Evolutionary conservation across 768 basidiomycete species (phyloP).

Genomic region (Panaeolus papilionaceus): DNA sequence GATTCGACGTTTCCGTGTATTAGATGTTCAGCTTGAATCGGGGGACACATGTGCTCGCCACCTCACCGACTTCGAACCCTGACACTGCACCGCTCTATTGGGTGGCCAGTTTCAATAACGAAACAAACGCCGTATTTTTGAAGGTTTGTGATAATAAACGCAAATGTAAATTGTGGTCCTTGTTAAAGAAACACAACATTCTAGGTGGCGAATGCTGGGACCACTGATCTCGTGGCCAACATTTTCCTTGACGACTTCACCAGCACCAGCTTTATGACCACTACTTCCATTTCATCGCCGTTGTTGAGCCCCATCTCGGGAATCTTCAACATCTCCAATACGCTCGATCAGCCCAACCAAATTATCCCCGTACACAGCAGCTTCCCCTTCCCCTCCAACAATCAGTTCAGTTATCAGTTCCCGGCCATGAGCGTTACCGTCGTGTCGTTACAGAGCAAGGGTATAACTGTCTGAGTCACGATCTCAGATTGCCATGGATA

Average conservation of each 20-base stretch:
- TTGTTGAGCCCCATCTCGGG: slow-evolving; percentile 38
- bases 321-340: slow-evolving; percentile 39
- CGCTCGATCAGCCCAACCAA: slow-evolving; percentile 36
- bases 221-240: slow-evolving; percentile 37
- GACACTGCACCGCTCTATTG: slow-evolving; percentile 39
- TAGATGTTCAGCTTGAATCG: slow-evolving; percentile 45
- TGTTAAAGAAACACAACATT: background rate
- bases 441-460: slow-evolving; percentile 25
- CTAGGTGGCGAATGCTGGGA: slow-evolving; percentile 40
- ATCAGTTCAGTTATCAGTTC: slow-evolving; percentile 41
- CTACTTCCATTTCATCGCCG: slow-evolving; percentile 35
- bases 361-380: slow-evolving; percentile 38
- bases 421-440: slow-evolving; percentile 41
- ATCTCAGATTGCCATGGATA: background rate
- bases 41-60: slow-evolving; percentile 39
- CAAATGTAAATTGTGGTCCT: background rate
- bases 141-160: slow-evolving; percentile 30
- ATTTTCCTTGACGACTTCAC: slow-evolving; percentile 36
- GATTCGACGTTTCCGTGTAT: background rate
- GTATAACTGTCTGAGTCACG: background rate
- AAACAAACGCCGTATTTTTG: slow-evolving; percentile 39
- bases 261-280: slow-evolving; percentile 31
- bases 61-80: slow-evolving; percentile 32
- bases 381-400: slow-evolving; percentile 34
- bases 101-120: slow-evolving; percentile 41